phyloP scores from a whole-genome alignment of 257 asterid species.

The Marsdenia floribunda region DNA sequence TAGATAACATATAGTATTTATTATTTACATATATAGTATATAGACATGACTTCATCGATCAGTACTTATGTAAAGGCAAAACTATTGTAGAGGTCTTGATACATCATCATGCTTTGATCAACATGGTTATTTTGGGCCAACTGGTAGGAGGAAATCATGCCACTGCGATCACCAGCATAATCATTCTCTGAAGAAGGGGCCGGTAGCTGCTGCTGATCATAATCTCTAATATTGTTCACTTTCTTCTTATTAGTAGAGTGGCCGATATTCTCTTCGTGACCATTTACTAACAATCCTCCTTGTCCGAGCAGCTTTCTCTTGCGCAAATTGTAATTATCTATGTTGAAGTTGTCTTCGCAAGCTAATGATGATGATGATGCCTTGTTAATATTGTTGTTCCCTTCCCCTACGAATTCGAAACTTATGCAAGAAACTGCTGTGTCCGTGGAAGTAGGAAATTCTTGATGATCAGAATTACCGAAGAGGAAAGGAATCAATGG shows the following conservation, averaged over 20 bases:
- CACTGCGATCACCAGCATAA: not conserved
- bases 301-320: slow-evolving; percentile 4
- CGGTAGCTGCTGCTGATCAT: not conserved
- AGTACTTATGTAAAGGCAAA: not conserved
- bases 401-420: not conserved
- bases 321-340: not conserved
- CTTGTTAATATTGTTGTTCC: not conserved
- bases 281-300: not conserved
- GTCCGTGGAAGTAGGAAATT: not conserved
- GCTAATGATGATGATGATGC: slow-evolving; percentile 1
- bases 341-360: slow-evolving; percentile 14
- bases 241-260: not conserved
- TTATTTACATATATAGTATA: too few relatives aligned
- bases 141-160: not conserved
- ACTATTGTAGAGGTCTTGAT: slow-evolving; percentile 6
- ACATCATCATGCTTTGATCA: slow-evolving; percentile 6
- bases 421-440: slow-evolving; percentile 1
- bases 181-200: not conserved
- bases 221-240: too few relatives aligned
- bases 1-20: too few relatives aligned
- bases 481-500: slow-evolving; percentile 6
- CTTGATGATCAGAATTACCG: not conserved
- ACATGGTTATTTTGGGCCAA: not conserved
- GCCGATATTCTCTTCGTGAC: not conserved
- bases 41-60: too few relatives aligned